phyloP scores from a whole-genome alignment of 139 green algal genomes.

The Asterochloris sp. region DNA sequence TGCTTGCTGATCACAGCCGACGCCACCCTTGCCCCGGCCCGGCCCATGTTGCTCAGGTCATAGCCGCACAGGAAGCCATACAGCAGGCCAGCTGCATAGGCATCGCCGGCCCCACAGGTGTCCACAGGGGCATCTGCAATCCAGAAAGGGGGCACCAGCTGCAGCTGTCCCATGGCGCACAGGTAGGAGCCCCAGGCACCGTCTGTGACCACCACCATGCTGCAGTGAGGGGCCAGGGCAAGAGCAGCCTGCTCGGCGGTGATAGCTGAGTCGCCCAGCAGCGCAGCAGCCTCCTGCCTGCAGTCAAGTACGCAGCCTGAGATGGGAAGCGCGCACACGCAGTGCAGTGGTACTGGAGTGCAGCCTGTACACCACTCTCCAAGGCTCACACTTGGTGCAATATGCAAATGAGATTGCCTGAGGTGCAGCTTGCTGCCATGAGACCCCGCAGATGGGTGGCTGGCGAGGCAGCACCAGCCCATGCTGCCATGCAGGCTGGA shows the following conservation, averaged over 20 bases:
- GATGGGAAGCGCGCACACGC: neutral
- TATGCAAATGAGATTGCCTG: neutral
- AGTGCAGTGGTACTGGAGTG: neutral
- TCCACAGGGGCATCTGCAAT: constrained; percentile 66
- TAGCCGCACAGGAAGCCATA: constrained; percentile 53
- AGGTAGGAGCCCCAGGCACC: constrained; percentile 63
- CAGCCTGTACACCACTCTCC: neutral
- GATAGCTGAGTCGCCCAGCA: neutral
- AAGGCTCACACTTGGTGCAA: neutral
- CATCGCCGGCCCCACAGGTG: constrained; percentile 87
- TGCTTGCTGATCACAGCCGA: constrained; percentile 49
- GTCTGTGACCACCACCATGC: constrained; percentile 81
- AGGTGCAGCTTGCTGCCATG: neutral
- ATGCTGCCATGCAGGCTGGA: neutral
- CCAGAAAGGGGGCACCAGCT: constrained; percentile 65
- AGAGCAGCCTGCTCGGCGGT: constrained; percentile 45
- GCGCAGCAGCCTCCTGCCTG: constrained; percentile 16
- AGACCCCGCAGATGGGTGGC: too few relatives aligned
- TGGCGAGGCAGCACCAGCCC: neutral
- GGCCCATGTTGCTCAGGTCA: constrained; percentile 56
- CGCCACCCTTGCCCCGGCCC: constrained; percentile 52
- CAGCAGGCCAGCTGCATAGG: constrained; percentile 71
- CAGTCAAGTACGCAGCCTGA: neutral
- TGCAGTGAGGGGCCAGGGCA: constrained; percentile 49
- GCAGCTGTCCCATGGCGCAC: constrained; percentile 42